Conservation (phyloP, 345 rosid genomes). For the Sapria himalayana region DNA sequence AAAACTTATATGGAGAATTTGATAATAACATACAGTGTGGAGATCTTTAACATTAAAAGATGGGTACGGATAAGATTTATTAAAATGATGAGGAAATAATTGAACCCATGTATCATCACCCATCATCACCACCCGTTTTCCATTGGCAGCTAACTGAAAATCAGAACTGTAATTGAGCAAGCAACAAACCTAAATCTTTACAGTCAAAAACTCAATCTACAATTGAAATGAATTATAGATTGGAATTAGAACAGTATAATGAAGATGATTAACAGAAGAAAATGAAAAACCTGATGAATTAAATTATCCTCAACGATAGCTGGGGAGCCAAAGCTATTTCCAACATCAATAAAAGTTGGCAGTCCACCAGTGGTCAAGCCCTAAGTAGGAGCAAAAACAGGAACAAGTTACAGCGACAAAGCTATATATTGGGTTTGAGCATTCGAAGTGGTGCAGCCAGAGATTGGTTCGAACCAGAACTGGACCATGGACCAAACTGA, state of each 20-base stretch:
- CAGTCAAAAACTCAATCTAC: too few relatives aligned
- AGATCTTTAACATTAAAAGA: constrained; percentile 91
- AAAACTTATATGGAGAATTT: background rate
- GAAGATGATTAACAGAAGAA: background rate
- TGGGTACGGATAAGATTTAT: constrained; percentile 68
- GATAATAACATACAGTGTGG: constrained; percentile 32
- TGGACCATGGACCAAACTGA: too few relatives aligned
- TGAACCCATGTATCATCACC: constrained; percentile 94
- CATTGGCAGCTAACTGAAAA: constrained; percentile 44
- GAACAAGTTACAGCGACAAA: too few relatives aligned
- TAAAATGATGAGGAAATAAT: constrained; percentile 75
- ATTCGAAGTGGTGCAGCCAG: too few relatives aligned
- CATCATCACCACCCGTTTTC: constrained; percentile 79
- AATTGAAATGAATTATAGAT: background rate
- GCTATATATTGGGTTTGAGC: too few relatives aligned
- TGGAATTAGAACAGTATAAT: background rate
- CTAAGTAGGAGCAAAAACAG: too few relatives aligned
- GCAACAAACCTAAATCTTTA: too few relatives aligned
- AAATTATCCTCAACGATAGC: constrained; percentile 82
- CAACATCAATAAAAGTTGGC: constrained; percentile 85
- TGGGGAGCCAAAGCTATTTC: constrained; percentile 88
- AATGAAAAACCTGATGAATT: constrained; percentile 35
- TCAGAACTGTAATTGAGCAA: too few relatives aligned
- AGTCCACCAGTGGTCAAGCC: constrained; percentile 89
- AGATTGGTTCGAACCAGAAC: too few relatives aligned